Conservation (phyloP, 2,329 filamentous ascomycete species). For the Monilinia fructicola region DNA sequence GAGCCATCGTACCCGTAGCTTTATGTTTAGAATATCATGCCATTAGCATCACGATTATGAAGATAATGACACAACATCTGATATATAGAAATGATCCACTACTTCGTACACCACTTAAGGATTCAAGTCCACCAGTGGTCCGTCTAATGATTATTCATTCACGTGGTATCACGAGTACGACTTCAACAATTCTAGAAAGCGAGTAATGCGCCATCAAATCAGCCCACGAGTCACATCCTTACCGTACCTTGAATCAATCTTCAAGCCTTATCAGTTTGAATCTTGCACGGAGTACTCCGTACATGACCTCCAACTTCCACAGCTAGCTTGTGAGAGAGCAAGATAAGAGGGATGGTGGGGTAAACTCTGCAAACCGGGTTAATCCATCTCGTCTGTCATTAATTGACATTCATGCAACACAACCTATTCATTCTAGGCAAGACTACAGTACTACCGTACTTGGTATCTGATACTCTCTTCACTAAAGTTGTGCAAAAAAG, state of each 20-base stretch:
- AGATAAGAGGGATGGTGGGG: neutral
- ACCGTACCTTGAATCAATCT: neutral
- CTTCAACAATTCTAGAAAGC: neutral
- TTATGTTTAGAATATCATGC: neutral
- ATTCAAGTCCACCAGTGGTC: neutral
- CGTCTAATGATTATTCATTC: neutral
- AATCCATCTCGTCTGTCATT: neutral
- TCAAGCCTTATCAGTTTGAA: neutral
- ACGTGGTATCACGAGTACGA: neutral
- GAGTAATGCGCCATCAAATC: neutral
- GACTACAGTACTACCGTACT: neutral
- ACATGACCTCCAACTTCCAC: neutral
- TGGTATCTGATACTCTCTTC: neutral
- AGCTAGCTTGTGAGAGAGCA: neutral
- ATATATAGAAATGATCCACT: neutral
- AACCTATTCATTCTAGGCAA: neutral
- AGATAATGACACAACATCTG: neutral
- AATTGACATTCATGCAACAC: slow-evolving; percentile 1
- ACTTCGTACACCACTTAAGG: neutral
- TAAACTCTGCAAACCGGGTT: neutral
- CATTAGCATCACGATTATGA: neutral
- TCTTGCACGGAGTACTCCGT: neutral
- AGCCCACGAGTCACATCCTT: neutral
- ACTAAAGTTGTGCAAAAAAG: slow-evolving; percentile 18
- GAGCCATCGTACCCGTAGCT: neutral